A percentile compares a stretch with the other conserved stretches of the same genome.
Conservation (phyloP, 371 early-diverging fungal genomes). For the Sporodiniella umbellata region DNA sequence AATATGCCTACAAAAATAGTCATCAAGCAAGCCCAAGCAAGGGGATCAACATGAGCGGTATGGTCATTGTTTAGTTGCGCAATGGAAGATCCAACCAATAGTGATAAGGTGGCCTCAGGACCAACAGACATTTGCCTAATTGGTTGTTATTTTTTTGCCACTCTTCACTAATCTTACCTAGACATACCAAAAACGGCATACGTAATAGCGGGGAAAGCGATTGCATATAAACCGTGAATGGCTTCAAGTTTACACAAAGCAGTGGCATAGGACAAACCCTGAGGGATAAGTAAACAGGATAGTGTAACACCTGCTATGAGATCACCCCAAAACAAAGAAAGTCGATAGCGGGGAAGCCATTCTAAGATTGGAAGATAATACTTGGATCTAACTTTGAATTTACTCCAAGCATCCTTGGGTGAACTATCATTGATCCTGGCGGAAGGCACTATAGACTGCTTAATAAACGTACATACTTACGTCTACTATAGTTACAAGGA, state of each 20-base stretch:
- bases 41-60: slow-evolving; percentile 39
- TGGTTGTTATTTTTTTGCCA: not conserved
- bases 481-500: slow-evolving; percentile 18
- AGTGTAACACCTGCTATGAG: slow-evolving; percentile 85
- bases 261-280: slow-evolving; percentile 88
- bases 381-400: slow-evolving; percentile 57
- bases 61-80: slow-evolving; percentile 44
- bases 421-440: slow-evolving; percentile 17
- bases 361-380: slow-evolving; percentile 89
- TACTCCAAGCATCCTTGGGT: slow-evolving; percentile 35
- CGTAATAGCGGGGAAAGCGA: slow-evolving; percentile 76
- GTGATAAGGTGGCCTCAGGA: slow-evolving; percentile 89
- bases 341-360: slow-evolving; percentile 83
- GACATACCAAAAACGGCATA: slow-evolving; percentile 91
- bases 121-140: slow-evolving; percentile 84
- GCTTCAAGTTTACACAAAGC: slow-evolving; percentile 82
- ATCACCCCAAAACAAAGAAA: slow-evolving; percentile 57
- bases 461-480: not conserved
- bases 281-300: slow-evolving; percentile 87
- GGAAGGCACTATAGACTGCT: slow-evolving; percentile 31
- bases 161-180: slow-evolving; percentile 37
- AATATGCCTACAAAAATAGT: slow-evolving; percentile 88
- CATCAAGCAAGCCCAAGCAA: slow-evolving; percentile 70
- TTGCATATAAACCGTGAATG: slow-evolving; percentile 85
- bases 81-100: slow-evolving; percentile 79